phyloP scores from a whole-genome alignment of 352 stramenopile genomes.

The Globisporangium solare region DNA sequence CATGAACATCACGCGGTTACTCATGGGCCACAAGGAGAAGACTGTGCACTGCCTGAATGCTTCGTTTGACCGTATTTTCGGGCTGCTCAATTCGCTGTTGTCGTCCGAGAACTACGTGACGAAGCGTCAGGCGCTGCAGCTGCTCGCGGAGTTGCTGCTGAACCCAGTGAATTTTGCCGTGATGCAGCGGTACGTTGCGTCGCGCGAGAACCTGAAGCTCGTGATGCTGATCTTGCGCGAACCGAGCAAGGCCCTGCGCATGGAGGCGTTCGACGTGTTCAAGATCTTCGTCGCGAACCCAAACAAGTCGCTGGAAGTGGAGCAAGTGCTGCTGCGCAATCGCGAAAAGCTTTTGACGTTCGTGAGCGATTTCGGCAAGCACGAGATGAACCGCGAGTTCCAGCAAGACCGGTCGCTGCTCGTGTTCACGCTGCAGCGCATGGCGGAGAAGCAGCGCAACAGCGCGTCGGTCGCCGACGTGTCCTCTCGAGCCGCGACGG shows the following conservation, averaged over 20 bases:
- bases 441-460: constrained; percentile 25
- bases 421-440: constrained; percentile 63
- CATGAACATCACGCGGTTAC: constrained; percentile 67
- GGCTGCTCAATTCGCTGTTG: constrained; percentile 55
- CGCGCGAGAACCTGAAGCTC: constrained; percentile 62
- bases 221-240: constrained; percentile 76
- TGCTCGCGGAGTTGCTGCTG: constrained; percentile 69
- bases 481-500: not conserved
- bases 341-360: constrained; percentile 74
- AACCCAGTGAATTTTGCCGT: constrained; percentile 72
- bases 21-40: constrained; percentile 60
- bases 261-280: constrained; percentile 86
- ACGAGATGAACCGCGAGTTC: constrained; percentile 68
- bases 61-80: constrained; percentile 69
- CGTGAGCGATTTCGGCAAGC: constrained; percentile 72
- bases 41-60: constrained; percentile 45
- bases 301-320: constrained; percentile 70
- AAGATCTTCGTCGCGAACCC: constrained; percentile 88
- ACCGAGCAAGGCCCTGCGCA: constrained; percentile 65
- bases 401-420: constrained; percentile 69
- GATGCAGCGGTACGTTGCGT: constrained; percentile 76
- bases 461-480: not conserved
- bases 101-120: constrained; percentile 68
- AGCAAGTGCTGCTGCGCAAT: constrained; percentile 69
- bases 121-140: constrained; percentile 62